Evolutionary conservation across 2,329 filamentous ascomycete species (phyloP).

Genomic region (Penicillium sp.): DNA sequence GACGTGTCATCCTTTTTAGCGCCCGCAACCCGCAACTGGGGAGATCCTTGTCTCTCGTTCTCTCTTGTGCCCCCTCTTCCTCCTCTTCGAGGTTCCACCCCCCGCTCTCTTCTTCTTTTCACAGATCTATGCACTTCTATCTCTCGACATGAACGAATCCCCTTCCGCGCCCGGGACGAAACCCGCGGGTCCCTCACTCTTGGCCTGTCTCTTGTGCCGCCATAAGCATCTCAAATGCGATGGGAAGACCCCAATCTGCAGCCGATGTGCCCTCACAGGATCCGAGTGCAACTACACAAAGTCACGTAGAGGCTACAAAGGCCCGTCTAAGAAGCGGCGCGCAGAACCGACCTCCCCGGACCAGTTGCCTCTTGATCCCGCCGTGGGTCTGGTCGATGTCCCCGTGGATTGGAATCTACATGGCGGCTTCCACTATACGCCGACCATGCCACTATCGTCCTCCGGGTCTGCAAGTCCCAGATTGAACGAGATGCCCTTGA

Average conservation of each 20-base stretch:
- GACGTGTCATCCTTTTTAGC: background rate
- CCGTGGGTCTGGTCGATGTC: conserved; percentile 34
- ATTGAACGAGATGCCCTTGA: conserved; percentile 17
- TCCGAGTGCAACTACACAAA: conserved; percentile 69
- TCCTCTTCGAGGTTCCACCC: background rate
- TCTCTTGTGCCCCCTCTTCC: conserved; percentile 2
- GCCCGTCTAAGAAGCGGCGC: conserved; percentile 54
- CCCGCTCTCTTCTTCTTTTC: background rate
- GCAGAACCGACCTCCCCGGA: conserved; percentile 34
- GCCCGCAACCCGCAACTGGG: background rate
- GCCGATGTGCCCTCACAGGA: conserved; percentile 60
- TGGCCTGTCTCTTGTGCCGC: conserved; percentile 50
- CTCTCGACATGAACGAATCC: conserved; percentile 26
- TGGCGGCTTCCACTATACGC: conserved; percentile 30
- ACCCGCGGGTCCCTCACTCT: conserved; percentile 38
- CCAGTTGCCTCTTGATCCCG: conserved; percentile 51
- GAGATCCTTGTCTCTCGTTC: background rate
- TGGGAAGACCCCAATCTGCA: conserved; percentile 63
- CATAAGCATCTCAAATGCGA: conserved; percentile 74
- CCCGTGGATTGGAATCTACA: conserved; percentile 41
- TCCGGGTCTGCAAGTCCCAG: conserved; percentile 27
- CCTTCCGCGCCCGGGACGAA: conserved; percentile 18
- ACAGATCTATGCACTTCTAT: conserved; percentile 3
- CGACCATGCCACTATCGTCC: conserved; percentile 23
- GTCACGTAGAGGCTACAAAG: conserved; percentile 73